Evolutionary conservation across 805 yeast species (phyloP).

Genomic region (Ogataea nakhonphanomensis): DNA sequence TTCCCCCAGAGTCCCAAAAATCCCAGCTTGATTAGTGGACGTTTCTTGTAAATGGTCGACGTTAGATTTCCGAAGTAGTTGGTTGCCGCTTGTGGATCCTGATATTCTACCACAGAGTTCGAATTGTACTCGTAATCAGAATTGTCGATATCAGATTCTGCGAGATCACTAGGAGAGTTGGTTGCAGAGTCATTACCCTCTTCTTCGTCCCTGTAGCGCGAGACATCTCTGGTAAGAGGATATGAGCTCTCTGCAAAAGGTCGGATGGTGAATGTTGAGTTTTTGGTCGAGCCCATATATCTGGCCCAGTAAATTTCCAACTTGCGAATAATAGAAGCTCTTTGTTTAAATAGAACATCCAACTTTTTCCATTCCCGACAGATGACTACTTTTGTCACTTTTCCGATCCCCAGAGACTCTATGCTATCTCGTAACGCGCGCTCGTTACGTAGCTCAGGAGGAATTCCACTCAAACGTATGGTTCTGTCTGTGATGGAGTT

Average conservation of each 20-base stretch:
- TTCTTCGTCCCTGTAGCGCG: slow-evolving; percentile 21
- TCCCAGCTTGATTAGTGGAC: slow-evolving; percentile 67
- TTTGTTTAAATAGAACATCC: slow-evolving; percentile 58
- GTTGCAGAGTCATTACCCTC: background rate
- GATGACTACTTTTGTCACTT: slow-evolving; percentile 69
- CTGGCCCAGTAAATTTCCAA: slow-evolving; percentile 73
- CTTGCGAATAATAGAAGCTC: slow-evolving; percentile 49
- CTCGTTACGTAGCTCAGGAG: slow-evolving; percentile 72
- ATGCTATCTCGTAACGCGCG: slow-evolving; percentile 69
- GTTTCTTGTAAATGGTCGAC: slow-evolving; percentile 26
- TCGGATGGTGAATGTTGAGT: slow-evolving; percentile 23
- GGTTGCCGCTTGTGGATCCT: background rate
- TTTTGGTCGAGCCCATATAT: slow-evolving; percentile 46
- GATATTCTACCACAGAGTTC: slow-evolving; percentile 6
- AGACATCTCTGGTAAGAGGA: slow-evolving; percentile 19
- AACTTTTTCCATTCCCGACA: slow-evolving; percentile 85
- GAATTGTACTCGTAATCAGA: slow-evolving; percentile 24
- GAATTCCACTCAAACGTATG: slow-evolving; percentile 82
- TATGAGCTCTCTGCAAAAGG: slow-evolving; percentile 28
- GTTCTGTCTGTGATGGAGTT: slow-evolving; percentile 91
- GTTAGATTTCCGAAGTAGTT: slow-evolving; percentile 15
- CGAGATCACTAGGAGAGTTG: background rate
- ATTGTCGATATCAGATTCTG: background rate
- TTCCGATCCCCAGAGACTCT: slow-evolving; percentile 75
- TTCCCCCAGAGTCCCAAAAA: slow-evolving; percentile 62